phyloP scores from a whole-genome alignment of 2,329 filamentous ascomycete genomes.

The Fusarium coicis region DNA sequence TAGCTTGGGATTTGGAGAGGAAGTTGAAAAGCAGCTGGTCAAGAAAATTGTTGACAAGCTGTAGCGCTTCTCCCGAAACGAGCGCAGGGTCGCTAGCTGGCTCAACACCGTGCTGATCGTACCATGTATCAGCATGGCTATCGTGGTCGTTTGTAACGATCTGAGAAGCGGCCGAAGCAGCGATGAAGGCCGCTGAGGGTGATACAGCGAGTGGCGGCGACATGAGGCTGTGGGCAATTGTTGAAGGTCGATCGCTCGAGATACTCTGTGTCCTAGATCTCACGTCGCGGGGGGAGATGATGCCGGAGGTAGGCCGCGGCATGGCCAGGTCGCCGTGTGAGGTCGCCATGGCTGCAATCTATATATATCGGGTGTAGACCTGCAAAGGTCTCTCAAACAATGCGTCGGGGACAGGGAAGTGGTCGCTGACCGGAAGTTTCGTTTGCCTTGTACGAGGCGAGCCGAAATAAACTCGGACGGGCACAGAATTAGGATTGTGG shows the following conservation, averaged over 20 bases:
- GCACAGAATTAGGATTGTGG: constrained; percentile 30
- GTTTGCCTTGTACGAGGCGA: constrained; percentile 35
- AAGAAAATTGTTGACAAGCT: constrained; percentile 88
- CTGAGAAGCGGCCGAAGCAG: constrained; percentile 86
- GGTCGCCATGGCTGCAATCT: constrained; percentile 44
- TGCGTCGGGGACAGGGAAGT: constrained; percentile 28
- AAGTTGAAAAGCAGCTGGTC: constrained; percentile 94
- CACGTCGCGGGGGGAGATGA: constrained; percentile 49
- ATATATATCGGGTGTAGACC: constrained; percentile 40
- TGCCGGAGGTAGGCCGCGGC: constrained; percentile 50
- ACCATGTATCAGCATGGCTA: constrained; percentile 74
- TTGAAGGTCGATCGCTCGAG: constrained; percentile 76
- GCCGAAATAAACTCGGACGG: constrained; percentile 28
- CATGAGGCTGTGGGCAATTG: constrained; percentile 66
- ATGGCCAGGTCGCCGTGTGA: constrained; percentile 40
- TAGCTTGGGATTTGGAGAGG: constrained; percentile 82
- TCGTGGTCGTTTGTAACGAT: constrained; percentile 92
- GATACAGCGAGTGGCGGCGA: constrained; percentile 75
- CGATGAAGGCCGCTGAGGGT: constrained; percentile 88
- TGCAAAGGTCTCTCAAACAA: constrained; percentile 31
- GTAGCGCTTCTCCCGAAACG: constrained; percentile 78
- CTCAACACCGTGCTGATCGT: constrained; percentile 74
- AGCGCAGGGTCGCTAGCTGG: constrained; percentile 74
- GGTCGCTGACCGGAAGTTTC: constrained; percentile 27
- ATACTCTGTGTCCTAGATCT: constrained; percentile 70